Conservation (phyloP, 2,329 filamentous ascomycete genomes). For the Coniochaeta hoffmannii region DNA sequence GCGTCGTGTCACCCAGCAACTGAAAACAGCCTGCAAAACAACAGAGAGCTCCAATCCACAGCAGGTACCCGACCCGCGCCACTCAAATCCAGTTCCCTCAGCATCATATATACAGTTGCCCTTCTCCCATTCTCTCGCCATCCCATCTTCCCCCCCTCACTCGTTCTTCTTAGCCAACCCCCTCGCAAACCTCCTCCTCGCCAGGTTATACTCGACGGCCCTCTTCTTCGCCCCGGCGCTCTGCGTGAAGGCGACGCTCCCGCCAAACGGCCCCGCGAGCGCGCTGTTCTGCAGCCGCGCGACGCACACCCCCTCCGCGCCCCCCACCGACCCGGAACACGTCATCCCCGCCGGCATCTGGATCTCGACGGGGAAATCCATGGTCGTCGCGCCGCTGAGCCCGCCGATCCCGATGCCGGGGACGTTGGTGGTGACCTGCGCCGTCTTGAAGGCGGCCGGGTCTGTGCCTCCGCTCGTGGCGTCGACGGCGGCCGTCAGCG, state of each 20-base stretch:
- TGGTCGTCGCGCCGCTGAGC: slow-evolving; percentile 50
- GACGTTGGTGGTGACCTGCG: slow-evolving; percentile 52
- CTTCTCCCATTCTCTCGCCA: no score
- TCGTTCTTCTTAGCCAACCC: neutral
- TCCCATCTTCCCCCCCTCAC: neutral
- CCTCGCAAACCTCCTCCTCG: neutral
- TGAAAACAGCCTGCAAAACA: no score
- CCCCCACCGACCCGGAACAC: slow-evolving; percentile 51
- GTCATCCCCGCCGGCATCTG: slow-evolving; percentile 64
- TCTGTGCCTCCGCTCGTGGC: slow-evolving; percentile 56
- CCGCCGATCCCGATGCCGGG: slow-evolving; percentile 50
- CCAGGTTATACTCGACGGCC: slow-evolving; percentile 41
- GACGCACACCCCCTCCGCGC: slow-evolving; percentile 55
- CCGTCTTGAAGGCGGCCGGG: slow-evolving; percentile 49
- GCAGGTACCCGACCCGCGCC: no score
- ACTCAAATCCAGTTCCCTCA: no score
- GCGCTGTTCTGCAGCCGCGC: slow-evolving; percentile 57
- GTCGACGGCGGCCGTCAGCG: slow-evolving; percentile 53
- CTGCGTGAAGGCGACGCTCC: slow-evolving; percentile 59
- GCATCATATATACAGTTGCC: no score
- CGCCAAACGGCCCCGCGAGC: slow-evolving; percentile 58
- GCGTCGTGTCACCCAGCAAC: no score
- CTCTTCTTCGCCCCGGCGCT: slow-evolving; percentile 50
- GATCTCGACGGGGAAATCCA: slow-evolving; percentile 57
- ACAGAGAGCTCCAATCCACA: no score